Base-by-base conservation (phyloP, 306 rosid species). In the Urtica urens region DNA sequence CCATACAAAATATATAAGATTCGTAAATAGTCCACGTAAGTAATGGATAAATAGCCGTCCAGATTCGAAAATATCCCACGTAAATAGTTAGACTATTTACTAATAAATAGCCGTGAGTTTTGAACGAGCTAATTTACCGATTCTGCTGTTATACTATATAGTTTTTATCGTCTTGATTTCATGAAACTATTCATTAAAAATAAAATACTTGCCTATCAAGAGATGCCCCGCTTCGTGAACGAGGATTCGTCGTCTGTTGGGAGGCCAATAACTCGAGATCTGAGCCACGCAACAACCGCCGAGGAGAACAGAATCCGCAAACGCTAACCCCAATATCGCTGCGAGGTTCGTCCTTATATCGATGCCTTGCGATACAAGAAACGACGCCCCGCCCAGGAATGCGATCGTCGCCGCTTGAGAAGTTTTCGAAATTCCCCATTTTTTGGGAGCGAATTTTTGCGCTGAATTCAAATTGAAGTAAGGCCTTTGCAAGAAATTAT, bases 181-280 rank as follows among this genome's bases (percentile, higher is more conserved):
- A n/a, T n/a, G n/a, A n/a, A n/a, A n/a, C n/a, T n/a, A n/a, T n/a
- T n/a, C n/a, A n/a, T n/a, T n/a, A 1, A 13, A 25, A 16, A 62
- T 12, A 25, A 58, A 29, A 57, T 18, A 40, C 34, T 62, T 68
- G 77, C 95, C 97, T 18, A 60, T 62, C 63, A 84, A 49, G 48
- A 81, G 83, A 70, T 84, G 97, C 52, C 97, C 95, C 54, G 97
- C 95, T 81, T 90, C 97, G 46, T 90, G 97, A 66, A 90, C 57
- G 17, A 90, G 75, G 65, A 90, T 84, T 45, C 92, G 70, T 7
- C 82, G 80, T 65, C 82, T 77, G 73, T 61, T 62, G 53, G 97
- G 97, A 48, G 97, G 97, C 97, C 97, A 90, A 58, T 77, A 81
- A 80, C 93, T 90, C 30, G 95, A 78, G 52, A 84, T 64, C 75